These are phyloP conservation scores for Pichia sp. DNA, from an alignment of 1,139 yeast species.

Conservation along the genomic window DNA sequence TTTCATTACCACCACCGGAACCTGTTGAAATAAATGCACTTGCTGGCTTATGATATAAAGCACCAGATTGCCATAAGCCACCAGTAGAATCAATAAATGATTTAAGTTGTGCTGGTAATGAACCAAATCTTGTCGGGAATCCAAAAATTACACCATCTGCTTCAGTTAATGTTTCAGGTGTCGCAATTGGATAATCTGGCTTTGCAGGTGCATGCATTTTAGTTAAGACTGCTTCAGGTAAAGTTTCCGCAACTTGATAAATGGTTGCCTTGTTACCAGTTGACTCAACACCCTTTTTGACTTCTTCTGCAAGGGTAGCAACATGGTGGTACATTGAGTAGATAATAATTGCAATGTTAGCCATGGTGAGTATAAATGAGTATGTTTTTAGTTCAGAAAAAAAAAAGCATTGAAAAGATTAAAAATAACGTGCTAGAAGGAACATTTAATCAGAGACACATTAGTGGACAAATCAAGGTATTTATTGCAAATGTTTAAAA, in stretches of 20 bases:
- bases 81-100: slow-evolving; percentile 43
- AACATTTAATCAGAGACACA: no score
- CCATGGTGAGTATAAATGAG: no score
- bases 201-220: slow-evolving; percentile 41
- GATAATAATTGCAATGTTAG: slow-evolving; percentile 32
- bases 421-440: no score
- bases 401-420: not conserved
- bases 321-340: slow-evolving; percentile 48
- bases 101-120: slow-evolving; percentile 40
- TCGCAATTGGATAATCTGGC: slow-evolving; percentile 36
- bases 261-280: slow-evolving; percentile 36
- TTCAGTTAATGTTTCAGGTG: slow-evolving; percentile 32
- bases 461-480: not conserved
- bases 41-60: slow-evolving; percentile 42
- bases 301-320: slow-evolving; percentile 35
- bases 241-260: slow-evolving; percentile 47
- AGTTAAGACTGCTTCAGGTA: slow-evolving; percentile 36
- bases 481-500: no score
- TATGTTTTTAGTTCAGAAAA: no score
- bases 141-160: slow-evolving; percentile 48
- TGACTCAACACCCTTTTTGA: slow-evolving; percentile 38
- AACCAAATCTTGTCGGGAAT: slow-evolving; percentile 47
- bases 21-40: slow-evolving; percentile 43
- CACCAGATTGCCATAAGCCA: slow-evolving; percentile 46
- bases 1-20: slow-evolving; percentile 44